Evolutionary conservation across 192 early-diverging fungal species (phyloP), one percentile per base, ranked within the genome.

Genomic region (Umbelopsis ramanniana): DNA sequence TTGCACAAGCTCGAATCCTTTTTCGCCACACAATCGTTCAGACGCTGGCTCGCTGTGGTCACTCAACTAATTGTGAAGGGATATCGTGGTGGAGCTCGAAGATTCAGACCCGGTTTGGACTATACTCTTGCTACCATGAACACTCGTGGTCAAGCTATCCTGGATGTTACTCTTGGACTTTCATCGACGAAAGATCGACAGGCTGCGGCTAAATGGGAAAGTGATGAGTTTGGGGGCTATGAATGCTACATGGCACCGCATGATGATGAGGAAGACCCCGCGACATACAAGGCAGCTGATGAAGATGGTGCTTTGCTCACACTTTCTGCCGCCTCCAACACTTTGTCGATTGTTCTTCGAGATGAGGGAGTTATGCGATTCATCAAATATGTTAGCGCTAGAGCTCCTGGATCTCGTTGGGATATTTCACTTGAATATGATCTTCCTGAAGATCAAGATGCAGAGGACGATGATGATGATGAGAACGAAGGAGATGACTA

Each of bases 21-120:
- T 33, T 89, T 93, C 66, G 73, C 75, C 10, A 83, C 79, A 11
- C 74, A 77, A 12, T 78, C 90, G 0, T 94, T 89, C 78, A 84
- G 87, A 14, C 84, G 80, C 37, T 90, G 87, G 85, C 79, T 93
- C 35, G 69, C 76, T 47, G 68, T 83, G 17, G 67, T 93, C 23
- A 90, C 89, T 3, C 82, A 84, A 10, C 72, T 91, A 7, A 67
- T 78, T 6, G 75, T 85, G 11, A 57, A 63, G 0, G 76, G 74
- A 5, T 73, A 72, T 21, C 86, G 91, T 23, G 83, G 85, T 22
- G 73, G 82, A 66, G 88, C 86, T 7, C 87, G 93, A 40, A 82
- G 92, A 9, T 95, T 95, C 83, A 81, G 93, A 50, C 86, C 91
- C 2, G 93, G 93, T 8, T 82, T 93, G 60, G 93, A 95, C 74